These are phyloP conservation scores for Jaenimonas drosophilae DNA, from an alignment of 208 protist genomes.

Conservation along the genomic window DNA sequence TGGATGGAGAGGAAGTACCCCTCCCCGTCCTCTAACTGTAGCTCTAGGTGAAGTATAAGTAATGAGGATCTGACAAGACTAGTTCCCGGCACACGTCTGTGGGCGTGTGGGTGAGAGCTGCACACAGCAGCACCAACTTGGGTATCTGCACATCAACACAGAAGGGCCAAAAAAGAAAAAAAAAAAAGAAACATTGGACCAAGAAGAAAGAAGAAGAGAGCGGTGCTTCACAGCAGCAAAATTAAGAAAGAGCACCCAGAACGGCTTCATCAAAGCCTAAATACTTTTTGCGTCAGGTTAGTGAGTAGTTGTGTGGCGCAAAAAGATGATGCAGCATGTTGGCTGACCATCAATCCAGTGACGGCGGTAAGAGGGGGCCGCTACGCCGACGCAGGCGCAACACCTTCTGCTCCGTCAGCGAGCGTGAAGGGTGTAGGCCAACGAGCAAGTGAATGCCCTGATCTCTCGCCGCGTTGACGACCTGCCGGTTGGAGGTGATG, in stretches of 20 bases:
- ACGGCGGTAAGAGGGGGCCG: constrained; percentile 30
- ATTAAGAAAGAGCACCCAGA: too few species aligned
- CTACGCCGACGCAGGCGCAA: constrained; percentile 17
- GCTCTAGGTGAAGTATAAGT: neutral
- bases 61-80: neutral
- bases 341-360: constrained; percentile 9
- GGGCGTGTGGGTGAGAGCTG: neutral
- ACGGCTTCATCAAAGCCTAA: too few species aligned
- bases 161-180: constrained; percentile 1
- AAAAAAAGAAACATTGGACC: constrained; percentile 7
- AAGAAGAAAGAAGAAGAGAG: constrained; percentile 8
- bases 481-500: constrained; percentile 47
- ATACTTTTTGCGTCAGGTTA: neutral
- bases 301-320: neutral
- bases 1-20: neutral
- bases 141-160: neutral
- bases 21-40: neutral
- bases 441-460: constrained; percentile 27
- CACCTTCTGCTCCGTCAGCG: constrained; percentile 59
- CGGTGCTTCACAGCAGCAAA: neutral
- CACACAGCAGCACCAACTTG: neutral
- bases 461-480: constrained; percentile 27
- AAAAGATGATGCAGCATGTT: neutral
- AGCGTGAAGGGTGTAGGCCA: constrained; percentile 43
- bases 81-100: neutral